Percentiles rank a stretch among this genome's conserved stretches.
These are phyloP conservation scores for Trifolium pratense DNA, from an alignment of 306 rosid species.

Conservation along the genomic window DNA sequence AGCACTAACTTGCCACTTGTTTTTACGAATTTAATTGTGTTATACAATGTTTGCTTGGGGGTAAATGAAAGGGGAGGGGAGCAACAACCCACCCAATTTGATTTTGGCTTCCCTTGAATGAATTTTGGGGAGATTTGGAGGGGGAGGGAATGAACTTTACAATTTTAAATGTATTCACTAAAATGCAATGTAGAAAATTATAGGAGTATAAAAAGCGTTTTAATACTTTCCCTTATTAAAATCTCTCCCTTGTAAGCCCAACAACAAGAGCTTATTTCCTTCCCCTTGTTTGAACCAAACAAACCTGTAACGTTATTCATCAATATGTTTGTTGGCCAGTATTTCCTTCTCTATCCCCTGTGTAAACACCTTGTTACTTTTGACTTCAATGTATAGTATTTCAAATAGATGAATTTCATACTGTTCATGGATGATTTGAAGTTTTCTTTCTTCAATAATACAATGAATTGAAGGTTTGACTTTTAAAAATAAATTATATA, in stretches of 20 bases:
- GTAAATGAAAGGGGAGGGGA: conserved; percentile 2
- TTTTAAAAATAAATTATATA: no score
- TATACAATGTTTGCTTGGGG: neutral
- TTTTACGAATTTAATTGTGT: neutral
- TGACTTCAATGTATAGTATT: neutral
- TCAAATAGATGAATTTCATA: conserved; percentile 1
- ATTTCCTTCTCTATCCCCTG: neutral
- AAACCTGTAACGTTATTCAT: neutral
- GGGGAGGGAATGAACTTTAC: neutral
- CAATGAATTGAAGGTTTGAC: no score
- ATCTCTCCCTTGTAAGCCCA: neutral
- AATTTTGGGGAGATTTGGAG: neutral
- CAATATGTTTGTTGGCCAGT: conserved; percentile 10
- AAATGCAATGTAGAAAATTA: neutral
- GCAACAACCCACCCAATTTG: neutral
- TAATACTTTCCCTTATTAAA: neutral
- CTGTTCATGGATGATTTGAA: neutral
- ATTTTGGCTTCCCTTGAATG: neutral
- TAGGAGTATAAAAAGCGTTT: neutral
- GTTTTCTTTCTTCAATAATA: neutral
- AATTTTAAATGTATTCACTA: neutral
- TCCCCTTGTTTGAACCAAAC: neutral
- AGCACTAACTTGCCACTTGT: conserved; percentile 13
- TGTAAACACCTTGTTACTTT: neutral
- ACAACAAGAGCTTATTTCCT: neutral